These are phyloP conservation scores for Colletotrichum phormii DNA, from an alignment of 2,329 filamentous ascomycete genomes.

Conservation along the genomic window DNA sequence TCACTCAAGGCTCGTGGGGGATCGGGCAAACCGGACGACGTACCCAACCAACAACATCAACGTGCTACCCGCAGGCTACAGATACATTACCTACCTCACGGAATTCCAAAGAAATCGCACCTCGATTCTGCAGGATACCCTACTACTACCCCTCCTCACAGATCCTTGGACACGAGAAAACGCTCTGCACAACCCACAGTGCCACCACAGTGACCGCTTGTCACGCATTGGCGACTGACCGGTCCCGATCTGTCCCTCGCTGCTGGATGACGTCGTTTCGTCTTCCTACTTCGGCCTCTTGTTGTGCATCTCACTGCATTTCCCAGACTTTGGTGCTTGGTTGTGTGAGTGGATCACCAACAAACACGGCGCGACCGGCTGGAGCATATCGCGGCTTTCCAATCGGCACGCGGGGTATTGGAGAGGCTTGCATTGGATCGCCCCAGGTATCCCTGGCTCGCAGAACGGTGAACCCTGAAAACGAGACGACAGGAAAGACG, in stretches of 20 bases:
- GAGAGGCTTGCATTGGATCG: slow-evolving; percentile 36
- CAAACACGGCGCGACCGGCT: slow-evolving; percentile 11
- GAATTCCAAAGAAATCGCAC: neutral
- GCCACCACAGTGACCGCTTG: slow-evolving; percentile 1
- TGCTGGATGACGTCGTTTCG: slow-evolving; percentile 32
- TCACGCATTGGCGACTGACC: neutral
- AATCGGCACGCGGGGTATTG: slow-evolving; percentile 37
- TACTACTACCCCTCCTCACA: neutral
- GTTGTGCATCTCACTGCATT: slow-evolving; percentile 23
- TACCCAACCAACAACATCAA: neutral
- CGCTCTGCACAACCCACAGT: neutral
- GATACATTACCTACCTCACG: too few species aligned
- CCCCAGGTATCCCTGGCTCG: slow-evolving; percentile 31
- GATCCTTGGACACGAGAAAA: neutral
- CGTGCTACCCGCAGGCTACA: neutral
- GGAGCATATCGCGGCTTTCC: slow-evolving; percentile 25
- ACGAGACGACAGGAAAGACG: slow-evolving; percentile 29
- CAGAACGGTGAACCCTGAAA: slow-evolving; percentile 37
- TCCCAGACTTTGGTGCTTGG: slow-evolving; percentile 12
- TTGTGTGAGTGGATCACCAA: slow-evolving; percentile 32
- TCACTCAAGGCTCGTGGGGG: neutral
- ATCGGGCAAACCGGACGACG: slow-evolving; percentile 13
- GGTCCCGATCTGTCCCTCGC: neutral
- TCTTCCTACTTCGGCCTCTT: slow-evolving; percentile 9
- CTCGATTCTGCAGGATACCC: neutral